Evolutionary conservation across 148 eudicot genomes (phyloP).

Genomic region (Camellia lanceoleosa): DNA sequence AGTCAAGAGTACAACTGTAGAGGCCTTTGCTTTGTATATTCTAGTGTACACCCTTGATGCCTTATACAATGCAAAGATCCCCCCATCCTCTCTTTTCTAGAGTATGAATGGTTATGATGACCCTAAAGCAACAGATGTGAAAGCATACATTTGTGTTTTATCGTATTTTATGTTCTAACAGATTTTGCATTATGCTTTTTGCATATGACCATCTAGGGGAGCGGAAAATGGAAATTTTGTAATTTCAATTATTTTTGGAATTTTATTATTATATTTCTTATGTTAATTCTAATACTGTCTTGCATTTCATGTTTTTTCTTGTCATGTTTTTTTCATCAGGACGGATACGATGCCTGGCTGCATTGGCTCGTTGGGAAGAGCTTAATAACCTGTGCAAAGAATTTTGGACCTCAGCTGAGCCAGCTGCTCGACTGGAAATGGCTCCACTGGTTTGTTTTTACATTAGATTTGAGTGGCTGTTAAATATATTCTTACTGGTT

Average conservation of each 20-base stretch:
- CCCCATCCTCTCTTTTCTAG: background rate
- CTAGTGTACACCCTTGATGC: no score
- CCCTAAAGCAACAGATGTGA: background rate
- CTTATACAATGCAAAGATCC: no score
- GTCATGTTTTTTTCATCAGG: conserved; percentile 31
- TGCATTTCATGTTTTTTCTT: background rate
- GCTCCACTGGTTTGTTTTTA: conserved; percentile 79
- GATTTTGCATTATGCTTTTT: no score
- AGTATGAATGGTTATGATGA: background rate
- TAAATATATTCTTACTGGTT: background rate
- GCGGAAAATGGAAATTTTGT: no score
- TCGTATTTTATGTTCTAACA: background rate
- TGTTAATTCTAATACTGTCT: background rate
- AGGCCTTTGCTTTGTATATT: no score
- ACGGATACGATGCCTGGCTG: conserved; percentile 95
- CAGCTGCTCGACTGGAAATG: conserved; percentile 88
- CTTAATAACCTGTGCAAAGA: conserved; percentile 85
- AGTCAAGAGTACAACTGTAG: no score
- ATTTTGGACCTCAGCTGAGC: conserved; percentile 93
- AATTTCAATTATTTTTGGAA: no score
- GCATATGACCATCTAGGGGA: no score
- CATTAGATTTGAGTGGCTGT: background rate
- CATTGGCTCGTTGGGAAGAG: conserved; percentile 99
- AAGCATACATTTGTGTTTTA: background rate
- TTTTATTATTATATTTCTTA: background rate